A percentile compares a stretch with the other conserved stretches of the same genome.
Conservation (phyloP, 192 early-diverging fungal genomes). For the Coemansia sp. region DNA sequence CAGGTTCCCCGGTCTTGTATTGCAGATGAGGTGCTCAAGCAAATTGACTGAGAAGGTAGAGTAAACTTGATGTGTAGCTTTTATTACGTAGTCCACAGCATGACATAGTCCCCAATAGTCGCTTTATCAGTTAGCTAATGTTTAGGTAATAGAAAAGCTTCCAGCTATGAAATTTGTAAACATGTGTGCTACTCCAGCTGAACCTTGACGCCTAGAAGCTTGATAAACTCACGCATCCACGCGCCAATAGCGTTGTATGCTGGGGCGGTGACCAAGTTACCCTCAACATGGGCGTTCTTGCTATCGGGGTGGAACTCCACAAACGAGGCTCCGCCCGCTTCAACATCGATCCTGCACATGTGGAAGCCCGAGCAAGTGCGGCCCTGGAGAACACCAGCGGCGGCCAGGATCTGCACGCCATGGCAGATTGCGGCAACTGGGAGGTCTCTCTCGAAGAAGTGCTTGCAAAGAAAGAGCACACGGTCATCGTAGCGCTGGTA, state of each 20-base stretch:
- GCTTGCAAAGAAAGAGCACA: slow-evolving; percentile 49
- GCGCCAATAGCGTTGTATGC: slow-evolving; percentile 49
- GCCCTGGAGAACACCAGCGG: slow-evolving; percentile 45
- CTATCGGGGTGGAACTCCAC: slow-evolving; percentile 33
- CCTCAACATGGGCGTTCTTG: slow-evolving; percentile 38
- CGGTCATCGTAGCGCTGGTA: slow-evolving; percentile 55
- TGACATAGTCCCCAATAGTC: background rate
- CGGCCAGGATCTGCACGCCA: slow-evolving; percentile 51
- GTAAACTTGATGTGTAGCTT: background rate
- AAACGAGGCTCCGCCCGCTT: slow-evolving; percentile 36
- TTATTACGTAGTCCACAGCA: too few species aligned
- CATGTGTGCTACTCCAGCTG: slow-evolving; percentile 6
- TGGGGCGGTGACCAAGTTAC: slow-evolving; percentile 43
- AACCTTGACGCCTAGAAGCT: slow-evolving; percentile 39
- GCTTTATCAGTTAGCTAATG: background rate
- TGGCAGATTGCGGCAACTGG: slow-evolving; percentile 61
- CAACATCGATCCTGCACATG: slow-evolving; percentile 45
- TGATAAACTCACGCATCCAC: slow-evolving; percentile 52
- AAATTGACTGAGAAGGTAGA: background rate
- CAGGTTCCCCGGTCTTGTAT: slow-evolving; percentile 26
- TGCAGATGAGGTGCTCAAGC: background rate
- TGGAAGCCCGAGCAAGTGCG: slow-evolving; percentile 40
- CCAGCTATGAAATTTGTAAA: background rate
- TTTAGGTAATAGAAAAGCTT: background rate
- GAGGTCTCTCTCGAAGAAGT: slow-evolving; percentile 52